phyloP scores from a whole-genome alignment of 139 green algal genomes.

The Haematococcus sp. region DNA sequence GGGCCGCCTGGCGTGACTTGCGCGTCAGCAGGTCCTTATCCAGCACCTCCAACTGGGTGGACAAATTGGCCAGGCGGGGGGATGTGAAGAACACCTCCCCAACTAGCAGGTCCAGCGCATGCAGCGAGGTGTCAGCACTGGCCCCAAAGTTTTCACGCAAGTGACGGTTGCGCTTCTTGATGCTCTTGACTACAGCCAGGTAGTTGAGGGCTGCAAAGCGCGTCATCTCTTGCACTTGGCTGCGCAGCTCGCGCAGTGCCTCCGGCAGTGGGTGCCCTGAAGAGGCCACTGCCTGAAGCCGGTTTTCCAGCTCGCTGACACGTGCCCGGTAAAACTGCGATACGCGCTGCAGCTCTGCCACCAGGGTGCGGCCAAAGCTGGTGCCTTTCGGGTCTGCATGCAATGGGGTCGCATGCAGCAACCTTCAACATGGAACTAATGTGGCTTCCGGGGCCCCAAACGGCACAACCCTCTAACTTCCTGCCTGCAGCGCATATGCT shows the following conservation, averaged over 20 bases:
- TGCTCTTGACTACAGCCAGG: slow-evolving; percentile 69
- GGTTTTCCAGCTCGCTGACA: slow-evolving; percentile 7
- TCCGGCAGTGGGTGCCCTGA: no score
- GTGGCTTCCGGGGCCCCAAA: no score
- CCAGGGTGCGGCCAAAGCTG: background rate
- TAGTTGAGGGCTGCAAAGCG: slow-evolving; percentile 70
- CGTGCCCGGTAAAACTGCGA: slow-evolving; percentile 19
- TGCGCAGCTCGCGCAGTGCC: no score
- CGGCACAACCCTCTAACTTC: no score
- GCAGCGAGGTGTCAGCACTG: slow-evolving; percentile 30
- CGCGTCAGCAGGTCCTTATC: background rate
- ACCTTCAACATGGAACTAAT: no score
- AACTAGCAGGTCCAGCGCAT: slow-evolving; percentile 62
- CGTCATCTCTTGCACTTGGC: background rate
- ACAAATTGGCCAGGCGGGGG: slow-evolving; percentile 60
- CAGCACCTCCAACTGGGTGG: slow-evolving; percentile 67
- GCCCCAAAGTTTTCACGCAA: slow-evolving; percentile 29
- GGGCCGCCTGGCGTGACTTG: slow-evolving; percentile 7
- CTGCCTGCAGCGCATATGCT: background rate
- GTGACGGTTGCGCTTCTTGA: slow-evolving; percentile 86
- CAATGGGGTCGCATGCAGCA: no score
- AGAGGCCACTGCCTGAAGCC: background rate
- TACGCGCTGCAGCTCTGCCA: slow-evolving; percentile 14
- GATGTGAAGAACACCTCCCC: slow-evolving; percentile 78
- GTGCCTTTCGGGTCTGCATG: slow-evolving; percentile 6